A percentile compares a stretch with the other conserved stretches of the same genome.
Evolutionary conservation across 2,329 filamentous ascomycete genomes (phyloP).

Genomic region (Akanthomyces dipterigenus): DNA sequence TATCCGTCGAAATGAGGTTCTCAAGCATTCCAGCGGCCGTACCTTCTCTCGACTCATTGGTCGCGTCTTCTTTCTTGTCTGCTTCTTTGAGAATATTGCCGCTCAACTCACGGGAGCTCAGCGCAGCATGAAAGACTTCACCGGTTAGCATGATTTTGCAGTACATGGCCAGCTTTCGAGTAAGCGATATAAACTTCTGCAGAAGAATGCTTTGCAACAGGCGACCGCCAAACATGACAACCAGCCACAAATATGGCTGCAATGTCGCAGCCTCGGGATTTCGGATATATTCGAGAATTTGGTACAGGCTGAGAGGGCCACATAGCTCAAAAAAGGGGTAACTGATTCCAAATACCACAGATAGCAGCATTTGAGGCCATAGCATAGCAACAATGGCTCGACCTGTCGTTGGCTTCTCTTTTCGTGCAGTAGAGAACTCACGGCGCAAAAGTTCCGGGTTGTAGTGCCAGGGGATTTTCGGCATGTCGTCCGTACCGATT

Average conservation of each 20-base stretch:
- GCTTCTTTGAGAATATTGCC: conserved; percentile 40
- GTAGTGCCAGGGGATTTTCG: conserved; percentile 43
- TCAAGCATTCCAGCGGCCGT: conserved; percentile 45
- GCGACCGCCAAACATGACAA: conserved; percentile 46
- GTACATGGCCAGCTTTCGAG: conserved; percentile 47
- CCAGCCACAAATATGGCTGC: conserved; percentile 46
- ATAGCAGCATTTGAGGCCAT: conserved; percentile 34
- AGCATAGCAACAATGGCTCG: conserved; percentile 39
- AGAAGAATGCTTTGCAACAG: conserved; percentile 39
- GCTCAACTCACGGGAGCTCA: conserved; percentile 49
- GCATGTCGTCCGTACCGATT: conserved; percentile 41
- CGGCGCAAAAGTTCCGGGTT: not conserved
- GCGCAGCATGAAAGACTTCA: conserved; percentile 49
- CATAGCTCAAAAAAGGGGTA: conserved; percentile 40
- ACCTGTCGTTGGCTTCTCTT: conserved; percentile 25
- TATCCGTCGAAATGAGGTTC: conserved; percentile 52
- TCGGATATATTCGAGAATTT: conserved; percentile 44
- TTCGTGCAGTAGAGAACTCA: not conserved
- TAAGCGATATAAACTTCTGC: conserved; percentile 51
- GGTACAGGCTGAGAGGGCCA: conserved; percentile 47
- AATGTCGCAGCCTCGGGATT: conserved; percentile 36
- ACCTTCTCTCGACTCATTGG: conserved; percentile 25
- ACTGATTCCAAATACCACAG: conserved; percentile 33
- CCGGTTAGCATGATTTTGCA: conserved; percentile 50
- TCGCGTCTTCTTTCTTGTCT: conserved; percentile 19